Base-by-base conservation (phyloP, 495 filamentous ascomycete genomes). In the Penicillium fimorum region DNA sequence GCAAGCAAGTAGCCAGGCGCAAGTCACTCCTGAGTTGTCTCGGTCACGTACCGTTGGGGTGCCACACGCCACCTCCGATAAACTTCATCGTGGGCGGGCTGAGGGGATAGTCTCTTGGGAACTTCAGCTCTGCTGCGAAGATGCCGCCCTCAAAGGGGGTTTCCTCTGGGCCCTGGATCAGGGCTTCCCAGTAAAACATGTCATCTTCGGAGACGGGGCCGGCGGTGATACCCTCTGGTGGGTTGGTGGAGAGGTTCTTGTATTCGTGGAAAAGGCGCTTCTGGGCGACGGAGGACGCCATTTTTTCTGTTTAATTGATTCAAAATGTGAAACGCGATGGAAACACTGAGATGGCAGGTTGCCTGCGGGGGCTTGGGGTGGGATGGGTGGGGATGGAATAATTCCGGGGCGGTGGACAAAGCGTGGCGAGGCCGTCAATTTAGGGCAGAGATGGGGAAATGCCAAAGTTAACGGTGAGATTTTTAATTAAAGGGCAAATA, bases 181-280 rank as follows among this genome's bases (percentile, higher is more conserved):
- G 76, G 3, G 91, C 92, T 78, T 99, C 94, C 94, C 94, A 99
- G 70, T 90, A 78, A 66, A 96, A 91, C 67, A 97, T 87, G 78
- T 99, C 91, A 73, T 96, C 92, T 79, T 99, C 94, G 54, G 83
- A 86, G 53, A 96, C 82, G 18, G 94, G 94, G 40, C 94, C 95
- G 15, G 95, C 94, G 57, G 89, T 95, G 74, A 99, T 97, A 60
- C 94, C 95, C 46, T 96, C 90, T 11, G 91, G 90, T 2, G 90
- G 87, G 76, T 90, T 90, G 67, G 83, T 88, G 58, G 87, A 87
- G 47, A 93, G 87, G 54, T 81, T 86, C 60, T 88, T 87, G 87
- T 99, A 99, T 79, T 99, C 94, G 76, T 93, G 89, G 73, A 97
- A 91, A 59, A 99, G 89, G 42, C 94, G 94, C 61, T 93, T 93